Base-by-base conservation (phyloP, 2,329 filamentous ascomycete genomes). In the Colletotrichum sp. region DNA sequence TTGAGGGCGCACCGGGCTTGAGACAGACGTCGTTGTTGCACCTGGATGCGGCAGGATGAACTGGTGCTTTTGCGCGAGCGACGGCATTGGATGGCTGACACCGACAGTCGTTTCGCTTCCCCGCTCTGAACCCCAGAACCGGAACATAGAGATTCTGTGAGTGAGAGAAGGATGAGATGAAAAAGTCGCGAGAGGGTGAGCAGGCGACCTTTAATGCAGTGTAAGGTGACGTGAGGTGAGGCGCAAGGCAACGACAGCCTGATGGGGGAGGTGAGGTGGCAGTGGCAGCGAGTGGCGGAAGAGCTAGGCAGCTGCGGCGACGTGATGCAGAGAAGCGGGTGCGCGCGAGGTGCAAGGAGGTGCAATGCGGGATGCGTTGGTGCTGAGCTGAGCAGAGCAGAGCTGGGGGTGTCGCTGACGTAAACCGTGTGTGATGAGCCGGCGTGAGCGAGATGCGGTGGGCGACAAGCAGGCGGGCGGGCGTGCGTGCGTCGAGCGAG, bases 41-140 rank as follows among this genome's bases (percentile, higher is more conserved):
- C 82, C 77, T 68, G 80, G 63, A 60, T 76, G 73, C 73, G 73
- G 73, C 79, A 81, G 83, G 79, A 80, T 82, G 81, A 79, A 81
- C 75, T 80, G 84, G 80, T 79, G 83, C 60, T 80, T 80, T 80
- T 80, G 80, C 70, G 79, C 79, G 78, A 82, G 83, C 77, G 82
- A 79, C 75, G 83, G 81, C 81, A 86, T 88, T 78, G 86, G 85
- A 79, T 85, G 82, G 77, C 85, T 85, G 79, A 84, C 82, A 79
- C 87, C 84, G 81, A 87, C 82, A 78, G 86, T 84, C 84, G 87
- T 88, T 73, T 92, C 90, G 86, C 87, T 89, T 88, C 88, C 89
- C 88, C 88, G 88, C 78, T 92, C 91, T 80, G 89, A 88, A 81
- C 87, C 86, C 90, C 90, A 92, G 82, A 92, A 90, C 80, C 89